A percentile compares a stretch with the other conserved stretches of the same genome.
These are phyloP conservation scores for Stylosanthes scabra DNA, from an alignment of 331 rosid species.

Conservation along the genomic window DNA sequence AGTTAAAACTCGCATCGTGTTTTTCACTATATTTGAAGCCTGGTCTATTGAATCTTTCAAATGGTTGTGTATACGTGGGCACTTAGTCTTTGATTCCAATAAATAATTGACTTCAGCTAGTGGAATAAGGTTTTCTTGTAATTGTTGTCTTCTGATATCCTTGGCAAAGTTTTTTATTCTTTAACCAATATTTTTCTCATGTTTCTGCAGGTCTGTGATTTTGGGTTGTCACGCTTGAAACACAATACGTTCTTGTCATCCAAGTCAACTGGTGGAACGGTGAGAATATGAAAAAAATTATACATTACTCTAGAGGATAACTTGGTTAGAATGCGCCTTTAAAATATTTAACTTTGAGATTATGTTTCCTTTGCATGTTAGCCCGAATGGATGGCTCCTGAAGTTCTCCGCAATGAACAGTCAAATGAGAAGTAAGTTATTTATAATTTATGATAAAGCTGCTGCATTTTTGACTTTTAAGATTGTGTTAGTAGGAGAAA, in stretches of 20 bases:
- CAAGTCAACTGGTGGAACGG: slow-evolving; percentile 99
- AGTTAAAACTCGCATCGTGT: neutral
- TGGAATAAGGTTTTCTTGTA: neutral
- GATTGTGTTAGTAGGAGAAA: no score
- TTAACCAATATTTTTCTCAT: neutral
- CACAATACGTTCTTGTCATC: slow-evolving; percentile 98
- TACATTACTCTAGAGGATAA: slow-evolving; percentile 3
- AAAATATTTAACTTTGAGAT: slow-evolving; percentile 39
- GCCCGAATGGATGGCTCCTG: slow-evolving; percentile 99
- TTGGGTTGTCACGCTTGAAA: slow-evolving; percentile 97
- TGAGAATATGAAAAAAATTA: slow-evolving; percentile 53
- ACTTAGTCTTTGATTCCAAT: neutral
- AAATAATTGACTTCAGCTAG: neutral
- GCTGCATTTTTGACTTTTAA: slow-evolving; percentile 1
- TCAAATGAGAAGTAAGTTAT: slow-evolving; percentile 95
- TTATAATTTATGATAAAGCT: slow-evolving; percentile 20
- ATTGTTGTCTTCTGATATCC: no score
- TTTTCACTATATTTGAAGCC: no score
- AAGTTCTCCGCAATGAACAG: slow-evolving; percentile 97
- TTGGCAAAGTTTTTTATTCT: neutral
- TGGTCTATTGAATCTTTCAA: neutral
- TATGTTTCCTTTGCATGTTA: slow-evolving; percentile 45
- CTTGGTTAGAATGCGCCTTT: slow-evolving; percentile 31
- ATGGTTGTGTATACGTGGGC: neutral
- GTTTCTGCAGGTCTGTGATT: slow-evolving; percentile 79